Conservation (phyloP, 805 yeast species). For the Candida endomychidarum region DNA sequence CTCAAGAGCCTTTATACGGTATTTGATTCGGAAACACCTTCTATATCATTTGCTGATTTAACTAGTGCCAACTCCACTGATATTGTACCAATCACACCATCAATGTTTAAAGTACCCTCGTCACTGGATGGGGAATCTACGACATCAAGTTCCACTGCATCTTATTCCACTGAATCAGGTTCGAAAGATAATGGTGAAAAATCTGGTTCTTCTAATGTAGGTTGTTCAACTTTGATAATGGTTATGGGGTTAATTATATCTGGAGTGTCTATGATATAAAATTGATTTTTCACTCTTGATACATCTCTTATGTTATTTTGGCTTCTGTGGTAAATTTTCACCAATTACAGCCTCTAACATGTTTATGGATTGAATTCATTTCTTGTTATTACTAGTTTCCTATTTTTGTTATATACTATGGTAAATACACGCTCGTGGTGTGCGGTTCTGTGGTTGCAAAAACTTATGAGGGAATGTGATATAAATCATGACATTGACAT, state of each 20-base stretch:
- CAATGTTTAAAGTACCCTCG: neutral
- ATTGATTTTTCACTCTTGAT: no score
- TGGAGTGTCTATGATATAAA: no score
- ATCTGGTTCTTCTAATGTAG: neutral
- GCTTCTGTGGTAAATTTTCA: no score
- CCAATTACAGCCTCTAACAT: no score
- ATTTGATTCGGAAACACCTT: slow-evolving; percentile 38
- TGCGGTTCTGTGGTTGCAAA: neutral
- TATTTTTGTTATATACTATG: no score
- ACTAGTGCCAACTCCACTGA: neutral
- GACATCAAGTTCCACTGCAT: no score
- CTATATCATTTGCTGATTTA: neutral
- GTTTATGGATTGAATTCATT: no score
- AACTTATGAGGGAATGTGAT: neutral
- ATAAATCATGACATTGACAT: neutral
- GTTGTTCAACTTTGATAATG: neutral
- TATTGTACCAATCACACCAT: neutral
- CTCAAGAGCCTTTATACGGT: slow-evolving; percentile 77
- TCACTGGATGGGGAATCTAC: no score
- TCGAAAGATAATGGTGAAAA: neutral
- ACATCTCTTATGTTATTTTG: no score
- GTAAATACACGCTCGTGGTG: no score
- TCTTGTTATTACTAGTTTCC: no score
- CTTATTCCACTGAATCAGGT: neutral
- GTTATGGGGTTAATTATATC: neutral